A percentile compares a stretch with the other conserved stretches of the same genome.
These are phyloP conservation scores for Russula vinacea DNA, from an alignment of 768 basidiomycete genomes.

Conservation along the genomic window DNA sequence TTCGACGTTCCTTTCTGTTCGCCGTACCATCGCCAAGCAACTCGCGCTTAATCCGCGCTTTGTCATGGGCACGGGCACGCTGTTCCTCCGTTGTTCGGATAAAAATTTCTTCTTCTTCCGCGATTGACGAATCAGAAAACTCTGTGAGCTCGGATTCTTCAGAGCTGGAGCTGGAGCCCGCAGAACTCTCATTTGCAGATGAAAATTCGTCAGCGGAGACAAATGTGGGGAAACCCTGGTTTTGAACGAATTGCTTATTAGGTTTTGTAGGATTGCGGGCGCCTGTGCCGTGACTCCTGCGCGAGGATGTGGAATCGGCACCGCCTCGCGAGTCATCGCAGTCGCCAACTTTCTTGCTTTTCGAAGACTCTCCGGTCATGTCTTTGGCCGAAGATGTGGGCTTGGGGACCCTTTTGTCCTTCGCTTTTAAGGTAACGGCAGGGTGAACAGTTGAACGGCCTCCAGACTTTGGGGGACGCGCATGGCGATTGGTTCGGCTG, in stretches of 20 bases:
- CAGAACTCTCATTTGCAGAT: constrained; percentile 36
- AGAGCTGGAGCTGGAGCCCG: constrained; percentile 26
- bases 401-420: constrained; percentile 20
- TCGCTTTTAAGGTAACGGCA: not conserved
- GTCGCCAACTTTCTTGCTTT: constrained; percentile 5
- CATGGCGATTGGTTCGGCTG: constrained; percentile 21
- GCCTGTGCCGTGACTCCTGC: constrained; percentile 22
- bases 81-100: constrained; percentile 28
- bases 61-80: constrained; percentile 34
- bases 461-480: constrained; percentile 13
- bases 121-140: constrained; percentile 29
- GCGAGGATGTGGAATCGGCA: constrained; percentile 11
- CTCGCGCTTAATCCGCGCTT: constrained; percentile 58
- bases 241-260: constrained; percentile 6
- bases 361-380: constrained; percentile 27
- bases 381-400: constrained; percentile 25
- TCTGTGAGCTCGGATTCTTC: constrained; percentile 25
- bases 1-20: constrained; percentile 37
- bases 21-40: constrained; percentile 50
- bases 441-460: not conserved
- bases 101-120: constrained; percentile 26
- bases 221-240: constrained; percentile 28
- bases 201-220: constrained; percentile 30
- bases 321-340: constrained; percentile 18
- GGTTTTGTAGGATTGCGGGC: constrained; percentile 17